Evolutionary conservation across 331 rosid genomes (phyloP), one percentile per base, ranked within the genome.

Genomic region (Acacia pycnantha): DNA sequence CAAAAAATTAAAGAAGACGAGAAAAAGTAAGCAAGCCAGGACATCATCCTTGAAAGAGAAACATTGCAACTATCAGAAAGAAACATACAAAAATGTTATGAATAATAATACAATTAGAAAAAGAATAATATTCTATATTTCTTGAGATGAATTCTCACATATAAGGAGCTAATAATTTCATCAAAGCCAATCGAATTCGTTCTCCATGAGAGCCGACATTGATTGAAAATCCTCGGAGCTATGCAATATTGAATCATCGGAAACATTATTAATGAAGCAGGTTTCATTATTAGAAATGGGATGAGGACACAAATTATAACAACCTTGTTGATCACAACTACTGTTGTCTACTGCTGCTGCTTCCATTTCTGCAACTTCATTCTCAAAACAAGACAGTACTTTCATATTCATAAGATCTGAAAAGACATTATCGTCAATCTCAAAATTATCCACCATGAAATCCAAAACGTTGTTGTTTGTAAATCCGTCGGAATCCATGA

Each of bases 401-500:
- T 91, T 90, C 77, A 84, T 78, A 59, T 85, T 64, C 9, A 89
- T 84, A 8, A 88, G 56, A 77, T 88, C 92, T 48, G 89, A 79
- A 24, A 70, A 70, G n/a, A 43, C 13, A 29, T 10, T 44, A n/a
- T 70, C 75, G 10, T 43, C 75, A 21, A 78, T 59, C 73, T 89
- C 85, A 72, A 89, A 87, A n/a, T 13, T 13, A 13, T 88, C 89
- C 59, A 11, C 53, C 87, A 88, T 79, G 77, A 88, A 88, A 79
- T 85, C 77, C 56, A 50, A 50, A 70, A 79, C 61, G 1, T 70
- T 68, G 35, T 81, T 79, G 41, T 48, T 77, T 46, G 43, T 43
- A 4, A 61, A 4, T 68, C 27, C 82, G 29, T 82, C 86, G 21
- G 58, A n/a, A 41, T 70, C 13, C 10, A 2, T 24, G 19, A 76